Conservation (phyloP, 2,329 filamentous ascomycete species). For the Exophiala aquamarina region DNA sequence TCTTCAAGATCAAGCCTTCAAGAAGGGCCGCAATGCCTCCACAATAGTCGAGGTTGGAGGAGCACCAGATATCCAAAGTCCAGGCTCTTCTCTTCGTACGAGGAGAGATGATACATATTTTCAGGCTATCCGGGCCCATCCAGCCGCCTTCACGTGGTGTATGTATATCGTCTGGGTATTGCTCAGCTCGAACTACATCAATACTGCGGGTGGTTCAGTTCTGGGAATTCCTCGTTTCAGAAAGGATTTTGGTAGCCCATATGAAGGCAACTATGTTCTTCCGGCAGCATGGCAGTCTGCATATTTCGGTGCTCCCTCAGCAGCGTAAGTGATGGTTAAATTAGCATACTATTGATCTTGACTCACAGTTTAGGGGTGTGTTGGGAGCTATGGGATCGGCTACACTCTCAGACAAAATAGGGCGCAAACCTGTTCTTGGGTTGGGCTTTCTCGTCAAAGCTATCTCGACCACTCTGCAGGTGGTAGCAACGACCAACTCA, state of each 20-base stretch:
- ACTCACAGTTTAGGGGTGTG: conserved; percentile 2
- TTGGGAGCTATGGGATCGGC: conserved; percentile 28
- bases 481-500: conserved; percentile 31
- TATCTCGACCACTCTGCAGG: conserved; percentile 34
- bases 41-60: not conserved
- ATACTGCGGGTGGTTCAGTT: conserved; percentile 45
- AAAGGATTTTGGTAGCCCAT: conserved; percentile 54
- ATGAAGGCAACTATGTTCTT: conserved; percentile 43
- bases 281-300: conserved; percentile 52
- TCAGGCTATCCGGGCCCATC: conserved; percentile 1
- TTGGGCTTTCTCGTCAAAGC: conserved; percentile 15
- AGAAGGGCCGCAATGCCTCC: too few relatives aligned
- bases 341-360: not conserved
- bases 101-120: too few relatives aligned
- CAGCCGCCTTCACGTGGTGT: conserved; percentile 12
- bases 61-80: too few relatives aligned
- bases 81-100: too few relatives aligned
- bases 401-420: conserved; percentile 40
- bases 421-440: conserved; percentile 33
- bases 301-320: conserved; percentile 38
- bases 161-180: conserved; percentile 15
- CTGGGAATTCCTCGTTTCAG: conserved; percentile 59
- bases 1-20: too few relatives aligned
- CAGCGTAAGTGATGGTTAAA: conserved; percentile 7
- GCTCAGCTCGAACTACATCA: conserved; percentile 15